Evolutionary conservation across 139 green algal species (phyloP).

Genomic region (Pycnococcus provasolii): DNA sequence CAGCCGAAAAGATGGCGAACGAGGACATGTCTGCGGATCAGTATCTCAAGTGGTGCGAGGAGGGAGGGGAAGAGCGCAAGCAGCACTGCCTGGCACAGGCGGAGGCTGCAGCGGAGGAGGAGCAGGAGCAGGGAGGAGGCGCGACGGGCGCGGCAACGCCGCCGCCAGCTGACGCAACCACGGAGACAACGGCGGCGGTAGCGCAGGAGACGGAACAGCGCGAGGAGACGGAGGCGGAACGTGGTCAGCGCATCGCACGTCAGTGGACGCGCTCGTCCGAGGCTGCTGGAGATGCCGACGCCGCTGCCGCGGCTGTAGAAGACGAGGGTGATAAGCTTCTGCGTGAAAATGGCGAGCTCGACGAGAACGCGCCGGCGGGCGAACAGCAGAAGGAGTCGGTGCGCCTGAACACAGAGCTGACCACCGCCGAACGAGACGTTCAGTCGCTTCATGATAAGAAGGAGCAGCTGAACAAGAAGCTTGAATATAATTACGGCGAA

Average conservation of each 20-base stretch:
- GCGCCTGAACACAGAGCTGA: too few species aligned
- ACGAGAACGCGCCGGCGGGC: neutral
- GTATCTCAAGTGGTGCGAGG: too few species aligned
- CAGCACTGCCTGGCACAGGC: neutral
- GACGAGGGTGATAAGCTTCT: too few species aligned
- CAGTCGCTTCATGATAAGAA: neutral
- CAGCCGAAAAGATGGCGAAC: neutral
- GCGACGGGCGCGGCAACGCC: neutral
- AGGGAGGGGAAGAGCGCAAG: too few species aligned
- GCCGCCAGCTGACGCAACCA: neutral
- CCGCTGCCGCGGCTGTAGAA: too few species aligned
- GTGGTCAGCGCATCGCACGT: conserved; percentile 2
- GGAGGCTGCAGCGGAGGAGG: neutral
- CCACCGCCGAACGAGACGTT: neutral
- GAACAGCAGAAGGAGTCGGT: too few species aligned
- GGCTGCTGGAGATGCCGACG: too few species aligned
- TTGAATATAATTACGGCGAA: conserved; percentile 36
- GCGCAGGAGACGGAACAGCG: neutral
- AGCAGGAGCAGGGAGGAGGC: neutral
- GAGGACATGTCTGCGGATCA: neutral
- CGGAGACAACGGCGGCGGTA: neutral
- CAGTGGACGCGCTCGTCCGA: neutral
- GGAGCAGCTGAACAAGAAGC: conserved; percentile 12
- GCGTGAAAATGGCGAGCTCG: neutral
- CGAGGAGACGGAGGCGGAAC: conserved; percentile 15